Conservation (phyloP, 164 flowering plant genomes). For the Magnolia sinica region DNA sequence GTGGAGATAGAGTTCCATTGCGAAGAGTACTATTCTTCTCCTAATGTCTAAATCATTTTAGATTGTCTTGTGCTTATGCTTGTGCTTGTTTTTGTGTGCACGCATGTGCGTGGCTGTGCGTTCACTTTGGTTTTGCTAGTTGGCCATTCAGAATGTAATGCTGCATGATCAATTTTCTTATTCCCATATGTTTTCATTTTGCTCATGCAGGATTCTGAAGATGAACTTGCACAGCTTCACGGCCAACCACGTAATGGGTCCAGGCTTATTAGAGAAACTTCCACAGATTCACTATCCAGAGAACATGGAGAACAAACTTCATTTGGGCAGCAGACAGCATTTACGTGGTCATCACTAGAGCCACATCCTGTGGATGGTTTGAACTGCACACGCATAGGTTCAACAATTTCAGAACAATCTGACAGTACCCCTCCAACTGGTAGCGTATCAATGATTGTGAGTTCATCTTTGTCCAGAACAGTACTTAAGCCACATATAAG, state of each 20-base stretch:
- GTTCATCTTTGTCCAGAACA: conserved; percentile 31
- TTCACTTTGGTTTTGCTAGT: neutral
- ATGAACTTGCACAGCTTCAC: conserved; percentile 25
- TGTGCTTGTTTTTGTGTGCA: neutral
- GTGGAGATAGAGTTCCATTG: conserved; percentile 2
- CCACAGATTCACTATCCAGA: conserved; percentile 37
- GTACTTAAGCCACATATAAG: conserved; percentile 25
- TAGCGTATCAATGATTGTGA: conserved; percentile 24
- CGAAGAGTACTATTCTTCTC: conserved; percentile 6
- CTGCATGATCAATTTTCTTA: neutral
- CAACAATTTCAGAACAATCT: conserved; percentile 24
- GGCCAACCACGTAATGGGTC: conserved; percentile 30
- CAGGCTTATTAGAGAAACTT: conserved; percentile 42
- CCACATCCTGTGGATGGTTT: conserved; percentile 24
- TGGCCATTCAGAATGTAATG: neutral
- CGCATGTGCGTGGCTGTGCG: neutral
- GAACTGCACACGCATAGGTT: conserved; percentile 16
- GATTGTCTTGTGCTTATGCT: neutral
- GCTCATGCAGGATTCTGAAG: conserved; percentile 49
- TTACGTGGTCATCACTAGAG: conserved; percentile 17
- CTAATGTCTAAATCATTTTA: neutral
- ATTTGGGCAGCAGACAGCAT: conserved; percentile 23
- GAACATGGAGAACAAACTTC: conserved; percentile 35
- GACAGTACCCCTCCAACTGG: conserved; percentile 32
- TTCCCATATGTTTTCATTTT: neutral